Evolutionary conservation across 352 stramenopile species (phyloP).

Genomic region (Phytopythium aichiense): DNA sequence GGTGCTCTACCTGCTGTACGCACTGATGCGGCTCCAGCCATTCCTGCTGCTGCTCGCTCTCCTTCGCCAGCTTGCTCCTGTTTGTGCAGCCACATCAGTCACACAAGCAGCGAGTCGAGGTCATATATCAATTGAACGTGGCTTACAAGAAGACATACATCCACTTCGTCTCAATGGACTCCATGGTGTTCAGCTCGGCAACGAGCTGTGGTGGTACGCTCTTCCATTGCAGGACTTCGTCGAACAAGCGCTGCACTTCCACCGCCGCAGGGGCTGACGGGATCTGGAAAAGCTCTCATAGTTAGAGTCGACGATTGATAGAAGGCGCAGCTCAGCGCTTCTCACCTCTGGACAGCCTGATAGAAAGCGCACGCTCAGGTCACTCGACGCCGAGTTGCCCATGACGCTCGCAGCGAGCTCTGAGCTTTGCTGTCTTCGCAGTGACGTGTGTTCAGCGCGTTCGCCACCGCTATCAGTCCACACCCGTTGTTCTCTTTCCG

Average conservation of each 20-base stretch:
- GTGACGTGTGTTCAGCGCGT: not conserved
- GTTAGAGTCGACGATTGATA: not conserved
- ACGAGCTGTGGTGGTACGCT: constrained; percentile 19
- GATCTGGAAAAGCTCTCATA: constrained; percentile 23
- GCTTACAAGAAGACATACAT: constrained; percentile 67
- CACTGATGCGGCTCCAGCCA: constrained; percentile 50
- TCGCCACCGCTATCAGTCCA: not conserved
- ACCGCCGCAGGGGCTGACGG: constrained; percentile 30
- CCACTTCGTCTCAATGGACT: constrained; percentile 63
- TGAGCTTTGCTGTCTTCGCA: not conserved
- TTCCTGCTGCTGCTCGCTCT: constrained; percentile 26
- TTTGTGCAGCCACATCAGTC: not conserved
- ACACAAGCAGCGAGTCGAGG: not conserved
- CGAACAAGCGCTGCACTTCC: constrained; percentile 41
- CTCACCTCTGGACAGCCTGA: constrained; percentile 54
- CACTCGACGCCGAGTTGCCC: constrained; percentile 44
- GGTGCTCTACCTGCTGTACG: constrained; percentile 36
- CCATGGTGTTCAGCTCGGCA: constrained; percentile 37
- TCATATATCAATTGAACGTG: not conserved
- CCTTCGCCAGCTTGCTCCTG: constrained; percentile 40
- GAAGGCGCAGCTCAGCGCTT: not conserved
- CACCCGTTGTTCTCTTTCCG: not conserved
- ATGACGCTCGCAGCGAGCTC: constrained; percentile 19
- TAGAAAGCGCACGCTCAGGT: constrained; percentile 39
- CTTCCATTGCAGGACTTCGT: constrained; percentile 34